Conservation (phyloP, 2,329 filamentous ascomycete genomes). For the Tetracladium maxilliforme region DNA sequence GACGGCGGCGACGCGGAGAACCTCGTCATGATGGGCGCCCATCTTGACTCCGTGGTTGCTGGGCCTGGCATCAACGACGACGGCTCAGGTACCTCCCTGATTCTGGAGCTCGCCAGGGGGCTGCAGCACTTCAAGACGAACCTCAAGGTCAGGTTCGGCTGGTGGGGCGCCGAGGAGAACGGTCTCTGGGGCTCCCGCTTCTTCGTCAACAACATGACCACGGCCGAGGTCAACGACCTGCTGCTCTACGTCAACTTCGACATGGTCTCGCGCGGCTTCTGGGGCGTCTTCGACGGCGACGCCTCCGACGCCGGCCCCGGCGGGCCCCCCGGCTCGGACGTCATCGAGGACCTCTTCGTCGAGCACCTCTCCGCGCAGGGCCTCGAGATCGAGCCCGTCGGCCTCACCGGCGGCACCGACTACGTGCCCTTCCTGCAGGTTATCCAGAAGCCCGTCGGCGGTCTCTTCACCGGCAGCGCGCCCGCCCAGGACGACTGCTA, state of each 20-base stretch:
- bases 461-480: slow-evolving; percentile 45
- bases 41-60: slow-evolving; percentile 43
- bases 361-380: slow-evolving; percentile 24
- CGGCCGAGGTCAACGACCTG: slow-evolving; percentile 32
- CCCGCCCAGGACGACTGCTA: slow-evolving; percentile 43
- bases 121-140: slow-evolving; percentile 39
- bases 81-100: slow-evolving; percentile 40
- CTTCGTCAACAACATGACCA: slow-evolving; percentile 34
- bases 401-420: slow-evolving; percentile 41
- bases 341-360: slow-evolving; percentile 34
- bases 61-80: slow-evolving; percentile 56
- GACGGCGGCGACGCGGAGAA: slow-evolving; percentile 42
- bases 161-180: slow-evolving; percentile 50
- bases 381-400: too few species aligned
- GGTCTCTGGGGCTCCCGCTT: slow-evolving; percentile 44
- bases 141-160: slow-evolving; percentile 47
- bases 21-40: slow-evolving; percentile 41
- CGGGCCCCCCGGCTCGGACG: slow-evolving; percentile 35
- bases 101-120: slow-evolving; percentile 42
- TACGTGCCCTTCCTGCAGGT: slow-evolving; percentile 43
- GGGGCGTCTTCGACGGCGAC: slow-evolving; percentile 37
- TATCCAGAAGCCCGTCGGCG: slow-evolving; percentile 39
- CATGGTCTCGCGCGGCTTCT: slow-evolving; percentile 48
- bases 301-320: slow-evolving; percentile 36
- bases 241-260: slow-evolving; percentile 47